phyloP scores from a whole-genome alignment of 2,329 filamentous ascomycete genomes.

The Talaromyces sp. region DNA sequence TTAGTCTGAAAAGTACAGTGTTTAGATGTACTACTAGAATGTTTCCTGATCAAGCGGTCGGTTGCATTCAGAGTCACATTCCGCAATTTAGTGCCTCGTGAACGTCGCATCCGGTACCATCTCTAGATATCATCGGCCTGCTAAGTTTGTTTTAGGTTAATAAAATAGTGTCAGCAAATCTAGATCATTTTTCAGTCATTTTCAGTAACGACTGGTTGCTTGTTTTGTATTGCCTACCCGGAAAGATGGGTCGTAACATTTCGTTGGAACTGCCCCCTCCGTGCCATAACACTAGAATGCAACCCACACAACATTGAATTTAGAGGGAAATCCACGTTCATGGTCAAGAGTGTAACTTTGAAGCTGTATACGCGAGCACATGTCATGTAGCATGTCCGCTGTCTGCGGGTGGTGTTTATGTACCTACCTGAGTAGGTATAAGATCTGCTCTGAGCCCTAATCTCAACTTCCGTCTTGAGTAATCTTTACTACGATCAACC shows the following conservation, averaged over 20 bases:
- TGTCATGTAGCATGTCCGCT: background rate
- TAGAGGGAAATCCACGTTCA: background rate
- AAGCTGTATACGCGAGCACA: background rate
- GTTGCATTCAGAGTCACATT: slow-evolving; percentile 5
- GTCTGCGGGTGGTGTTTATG: background rate
- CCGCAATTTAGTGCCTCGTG: slow-evolving; percentile 4
- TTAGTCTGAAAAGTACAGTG: background rate
- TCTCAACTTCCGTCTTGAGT: background rate
- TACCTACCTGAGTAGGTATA: background rate
- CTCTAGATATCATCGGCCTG: background rate
- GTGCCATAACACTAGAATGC: background rate
- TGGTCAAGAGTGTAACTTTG: background rate
- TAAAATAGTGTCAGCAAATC: background rate
- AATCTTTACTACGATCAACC: background rate
- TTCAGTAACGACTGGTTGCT: background rate
- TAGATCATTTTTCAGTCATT: background rate
- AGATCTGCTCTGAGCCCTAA: background rate
- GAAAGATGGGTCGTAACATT: background rate
- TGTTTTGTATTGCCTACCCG: background rate
- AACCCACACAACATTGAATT: background rate
- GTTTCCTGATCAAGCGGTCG: slow-evolving; percentile 1
- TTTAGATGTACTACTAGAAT: background rate
- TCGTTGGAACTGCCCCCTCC: background rate
- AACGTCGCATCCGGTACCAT: slow-evolving; percentile 3
- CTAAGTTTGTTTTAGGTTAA: background rate